Percentiles rank a stretch among this genome's conserved stretches.
Conservation (phyloP, 257 asterid species). For the Paraleonurus japonicus region DNA sequence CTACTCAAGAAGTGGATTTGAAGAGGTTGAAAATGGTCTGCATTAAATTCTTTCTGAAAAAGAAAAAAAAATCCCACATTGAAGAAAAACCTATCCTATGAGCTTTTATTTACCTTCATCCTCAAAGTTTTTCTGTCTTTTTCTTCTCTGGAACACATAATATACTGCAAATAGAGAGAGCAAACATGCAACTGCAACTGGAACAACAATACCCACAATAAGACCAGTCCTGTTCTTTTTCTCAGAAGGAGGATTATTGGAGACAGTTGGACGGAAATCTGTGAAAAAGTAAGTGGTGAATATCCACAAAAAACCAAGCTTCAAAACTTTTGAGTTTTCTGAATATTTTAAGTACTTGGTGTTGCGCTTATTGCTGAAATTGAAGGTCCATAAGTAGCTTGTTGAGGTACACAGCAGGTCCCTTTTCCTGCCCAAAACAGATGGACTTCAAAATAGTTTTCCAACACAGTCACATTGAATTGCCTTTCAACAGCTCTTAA, state of each 20-base stretch:
- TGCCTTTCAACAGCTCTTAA: slow-evolving; percentile 42
- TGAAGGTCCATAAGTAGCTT: slow-evolving; percentile 64
- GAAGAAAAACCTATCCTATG: background rate
- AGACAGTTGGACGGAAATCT: slow-evolving; percentile 63
- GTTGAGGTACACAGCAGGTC: slow-evolving; percentile 72
- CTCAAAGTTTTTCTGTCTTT: slow-evolving; percentile 36
- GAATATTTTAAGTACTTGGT: slow-evolving; percentile 43
- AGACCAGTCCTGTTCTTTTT: slow-evolving; percentile 48
- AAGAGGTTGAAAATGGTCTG: background rate
- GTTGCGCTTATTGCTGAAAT: slow-evolving; percentile 72
- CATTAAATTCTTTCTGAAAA: background rate
- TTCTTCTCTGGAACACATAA: slow-evolving; percentile 43
- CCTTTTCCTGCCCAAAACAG: slow-evolving; percentile 89
- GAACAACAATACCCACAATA: slow-evolving; percentile 58
- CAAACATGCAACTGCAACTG: slow-evolving; percentile 37
- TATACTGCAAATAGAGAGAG: slow-evolving; percentile 36
- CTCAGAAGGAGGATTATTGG: slow-evolving; percentile 47
- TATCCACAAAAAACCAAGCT: background rate
- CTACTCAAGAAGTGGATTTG: background rate
- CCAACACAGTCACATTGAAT: slow-evolving; percentile 45
- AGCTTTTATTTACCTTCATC: slow-evolving; percentile 48
- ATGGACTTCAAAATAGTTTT: slow-evolving; percentile 72
- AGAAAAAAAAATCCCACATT: background rate
- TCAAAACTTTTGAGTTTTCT: background rate
- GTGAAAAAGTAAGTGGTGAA: slow-evolving; percentile 21